phyloP scores from a whole-genome alignment of 805 yeast species.

The Ogataea saltuana region DNA sequence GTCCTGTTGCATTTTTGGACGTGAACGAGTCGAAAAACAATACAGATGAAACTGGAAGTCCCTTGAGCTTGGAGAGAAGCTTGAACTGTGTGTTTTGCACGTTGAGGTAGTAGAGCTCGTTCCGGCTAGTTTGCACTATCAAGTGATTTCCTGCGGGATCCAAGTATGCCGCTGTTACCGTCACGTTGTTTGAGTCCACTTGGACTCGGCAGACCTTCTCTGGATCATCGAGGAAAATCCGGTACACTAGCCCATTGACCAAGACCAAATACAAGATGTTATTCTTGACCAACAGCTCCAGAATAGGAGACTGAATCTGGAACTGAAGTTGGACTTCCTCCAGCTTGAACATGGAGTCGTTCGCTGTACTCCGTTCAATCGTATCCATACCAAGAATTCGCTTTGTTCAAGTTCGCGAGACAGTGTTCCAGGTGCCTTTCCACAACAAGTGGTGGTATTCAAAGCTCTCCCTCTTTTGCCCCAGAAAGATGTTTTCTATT shows the following conservation, averaged over 20 bases:
- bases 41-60: slow-evolving; percentile 44
- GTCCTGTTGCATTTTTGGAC: slow-evolving; percentile 39
- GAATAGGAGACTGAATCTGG: slow-evolving; percentile 38
- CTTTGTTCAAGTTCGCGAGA: neutral
- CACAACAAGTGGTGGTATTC: too few species aligned
- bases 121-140: slow-evolving; percentile 46
- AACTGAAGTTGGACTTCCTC: slow-evolving; percentile 39
- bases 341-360: slow-evolving; percentile 22
- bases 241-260: slow-evolving; percentile 51
- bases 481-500: neutral
- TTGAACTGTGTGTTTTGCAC: slow-evolving; percentile 42
- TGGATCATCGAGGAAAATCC: slow-evolving; percentile 69
- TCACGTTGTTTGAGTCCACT: slow-evolving; percentile 30
- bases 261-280: slow-evolving; percentile 59
- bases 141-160: slow-evolving; percentile 56
- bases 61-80: slow-evolving; percentile 47
- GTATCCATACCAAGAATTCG: too few species aligned
- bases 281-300: slow-evolving; percentile 51
- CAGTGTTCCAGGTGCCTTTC: too few species aligned
- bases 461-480: neutral
- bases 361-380: slow-evolving; percentile 15
- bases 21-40: slow-evolving; percentile 36
- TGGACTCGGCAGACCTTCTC: slow-evolving; percentile 50
- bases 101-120: slow-evolving; percentile 51
- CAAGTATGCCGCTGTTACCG: slow-evolving; percentile 40